Evolutionary conservation across 805 yeast species (phyloP).

Genomic region (Cyberlindnera amylophila): DNA sequence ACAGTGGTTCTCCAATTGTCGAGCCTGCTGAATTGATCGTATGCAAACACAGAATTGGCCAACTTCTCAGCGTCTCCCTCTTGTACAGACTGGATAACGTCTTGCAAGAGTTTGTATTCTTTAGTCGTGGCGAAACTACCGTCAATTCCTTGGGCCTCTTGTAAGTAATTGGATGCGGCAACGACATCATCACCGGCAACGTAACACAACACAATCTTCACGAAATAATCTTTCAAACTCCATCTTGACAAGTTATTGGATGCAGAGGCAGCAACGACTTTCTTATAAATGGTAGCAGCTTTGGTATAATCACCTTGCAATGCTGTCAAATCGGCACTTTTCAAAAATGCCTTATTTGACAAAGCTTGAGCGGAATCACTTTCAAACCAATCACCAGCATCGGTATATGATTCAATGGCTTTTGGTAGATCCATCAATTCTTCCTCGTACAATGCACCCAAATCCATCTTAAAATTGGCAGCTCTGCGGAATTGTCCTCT

Average conservation of each 20-base stretch:
- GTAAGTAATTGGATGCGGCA: slow-evolving; percentile 73
- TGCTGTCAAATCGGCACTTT: slow-evolving; percentile 87
- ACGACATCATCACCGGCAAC: slow-evolving; percentile 83
- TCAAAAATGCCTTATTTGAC: slow-evolving; percentile 81
- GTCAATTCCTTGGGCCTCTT: slow-evolving; percentile 65
- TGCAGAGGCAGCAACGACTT: slow-evolving; percentile 69
- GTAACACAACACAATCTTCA: slow-evolving; percentile 78
- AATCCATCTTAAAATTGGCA: slow-evolving; percentile 88
- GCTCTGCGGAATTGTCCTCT: slow-evolving; percentile 96
- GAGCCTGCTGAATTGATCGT: slow-evolving; percentile 80
- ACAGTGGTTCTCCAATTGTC: slow-evolving; percentile 89
- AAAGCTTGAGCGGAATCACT: slow-evolving; percentile 92
- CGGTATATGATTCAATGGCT: slow-evolving; percentile 78
- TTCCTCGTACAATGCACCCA: slow-evolving; percentile 81
- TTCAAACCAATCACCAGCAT: slow-evolving; percentile 93
- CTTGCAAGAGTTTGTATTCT: slow-evolving; percentile 66
- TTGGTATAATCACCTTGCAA: slow-evolving; percentile 65
- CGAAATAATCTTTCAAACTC: slow-evolving; percentile 89
- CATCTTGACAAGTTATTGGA: slow-evolving; percentile 78
- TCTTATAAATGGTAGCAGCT: slow-evolving; percentile 76
- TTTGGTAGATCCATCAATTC: slow-evolving; percentile 60
- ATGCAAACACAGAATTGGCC: slow-evolving; percentile 72
- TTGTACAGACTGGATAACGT: slow-evolving; percentile 67
- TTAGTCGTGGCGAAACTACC: slow-evolving; percentile 70
- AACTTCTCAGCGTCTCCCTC: slow-evolving; percentile 77